These are phyloP conservation scores for Boletus speciosus DNA, from an alignment of 768 basidiomycete species.

Conservation along the genomic window DNA sequence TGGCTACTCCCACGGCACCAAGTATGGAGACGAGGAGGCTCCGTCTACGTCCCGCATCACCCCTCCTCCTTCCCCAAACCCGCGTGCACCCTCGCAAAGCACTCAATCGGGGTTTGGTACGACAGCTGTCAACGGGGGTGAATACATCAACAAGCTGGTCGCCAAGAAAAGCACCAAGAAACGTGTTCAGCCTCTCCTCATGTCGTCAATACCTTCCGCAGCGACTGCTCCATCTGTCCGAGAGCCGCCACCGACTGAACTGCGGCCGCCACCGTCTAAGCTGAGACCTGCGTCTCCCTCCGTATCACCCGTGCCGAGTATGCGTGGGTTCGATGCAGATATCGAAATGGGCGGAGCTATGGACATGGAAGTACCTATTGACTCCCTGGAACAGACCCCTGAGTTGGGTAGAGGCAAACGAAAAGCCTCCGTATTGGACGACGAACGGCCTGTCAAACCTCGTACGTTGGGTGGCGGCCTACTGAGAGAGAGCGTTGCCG, in stretches of 20 bases:
- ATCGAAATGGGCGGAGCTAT: constrained; percentile 41
- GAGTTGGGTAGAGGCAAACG: constrained; percentile 45
- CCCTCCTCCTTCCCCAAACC: constrained; percentile 48
- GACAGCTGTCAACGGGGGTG: constrained; percentile 41
- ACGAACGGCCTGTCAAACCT: constrained; percentile 35
- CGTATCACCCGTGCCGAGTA: constrained; percentile 48
- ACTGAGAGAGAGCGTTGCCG: constrained; percentile 43
- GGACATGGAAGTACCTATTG: constrained; percentile 55
- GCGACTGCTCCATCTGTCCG: constrained; percentile 15
- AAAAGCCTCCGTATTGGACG: constrained; percentile 45
- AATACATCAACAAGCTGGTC: constrained; percentile 68
- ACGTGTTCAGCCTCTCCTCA: constrained; percentile 49
- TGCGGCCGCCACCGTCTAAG: constrained; percentile 24
- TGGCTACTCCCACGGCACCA: constrained; percentile 59
- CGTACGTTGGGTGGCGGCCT: constrained; percentile 72
- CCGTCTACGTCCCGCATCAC: constrained; percentile 35
- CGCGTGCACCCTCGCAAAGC: constrained; percentile 29
- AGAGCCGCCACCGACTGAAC: constrained; percentile 10
- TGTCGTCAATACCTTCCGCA: constrained; percentile 38
- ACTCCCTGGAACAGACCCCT: constrained; percentile 48
- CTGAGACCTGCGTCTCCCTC: constrained; percentile 26
- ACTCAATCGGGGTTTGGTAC: constrained; percentile 41
- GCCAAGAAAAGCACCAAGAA: constrained; percentile 74
- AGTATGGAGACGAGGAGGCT: constrained; percentile 18
- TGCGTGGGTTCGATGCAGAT: constrained; percentile 45